Conservation (phyloP, 345 rosid genomes). For the Pistacia vera region DNA sequence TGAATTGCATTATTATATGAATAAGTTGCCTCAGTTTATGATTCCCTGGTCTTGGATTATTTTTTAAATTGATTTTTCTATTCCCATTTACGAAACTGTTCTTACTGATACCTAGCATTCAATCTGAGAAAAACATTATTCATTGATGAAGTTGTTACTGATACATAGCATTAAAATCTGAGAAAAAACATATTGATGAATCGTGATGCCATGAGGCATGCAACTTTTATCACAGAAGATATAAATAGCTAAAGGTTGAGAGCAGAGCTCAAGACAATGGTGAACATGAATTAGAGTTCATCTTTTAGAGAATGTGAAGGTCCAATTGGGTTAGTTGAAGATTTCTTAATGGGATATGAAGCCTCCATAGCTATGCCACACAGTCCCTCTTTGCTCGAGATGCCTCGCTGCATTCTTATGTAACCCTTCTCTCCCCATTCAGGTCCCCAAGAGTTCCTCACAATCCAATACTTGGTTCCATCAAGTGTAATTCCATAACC, state of each 20-base stretch:
- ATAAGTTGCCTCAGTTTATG: not conserved
- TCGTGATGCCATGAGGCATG: not conserved
- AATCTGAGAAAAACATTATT: no score
- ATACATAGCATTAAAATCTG: not conserved
- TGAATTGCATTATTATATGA: not conserved
- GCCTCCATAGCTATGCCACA: slow-evolving; percentile 82
- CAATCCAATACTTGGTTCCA: slow-evolving; percentile 81
- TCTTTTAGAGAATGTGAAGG: slow-evolving; percentile 41
- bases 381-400: slow-evolving; percentile 42
- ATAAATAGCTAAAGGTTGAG: not conserved
- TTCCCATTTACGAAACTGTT: not conserved
- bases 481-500: slow-evolving; percentile 70
- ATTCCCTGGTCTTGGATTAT: not conserved
- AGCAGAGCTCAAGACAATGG: not conserved
- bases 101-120: no score
- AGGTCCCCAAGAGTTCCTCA: slow-evolving; percentile 75
- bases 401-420: slow-evolving; percentile 60
- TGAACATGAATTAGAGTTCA: slow-evolving; percentile 50
- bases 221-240: not conserved
- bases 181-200: not conserved
- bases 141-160: not conserved
- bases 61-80: not conserved
- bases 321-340: slow-evolving; percentile 46
- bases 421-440: slow-evolving; percentile 85
- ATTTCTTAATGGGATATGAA: slow-evolving; percentile 66